A percentile compares a stretch with the other conserved stretches of the same genome.
Evolutionary conservation across 805 yeast species (phyloP).

Genomic region (Sugiyamaella americana): DNA sequence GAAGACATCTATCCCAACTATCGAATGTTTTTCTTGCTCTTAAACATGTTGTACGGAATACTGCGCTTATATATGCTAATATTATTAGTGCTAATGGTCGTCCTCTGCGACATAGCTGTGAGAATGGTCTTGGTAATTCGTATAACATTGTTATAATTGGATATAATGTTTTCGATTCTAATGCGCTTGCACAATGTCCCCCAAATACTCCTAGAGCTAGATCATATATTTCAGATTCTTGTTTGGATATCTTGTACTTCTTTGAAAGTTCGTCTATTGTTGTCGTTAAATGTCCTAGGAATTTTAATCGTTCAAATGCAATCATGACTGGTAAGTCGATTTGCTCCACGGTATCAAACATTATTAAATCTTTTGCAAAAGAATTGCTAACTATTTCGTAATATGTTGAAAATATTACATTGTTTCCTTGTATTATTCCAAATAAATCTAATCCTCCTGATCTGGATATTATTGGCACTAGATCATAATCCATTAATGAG

Average conservation of each 20-base stretch:
- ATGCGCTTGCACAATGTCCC: background rate
- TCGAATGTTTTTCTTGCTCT: background rate
- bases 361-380: background rate
- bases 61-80: conserved; percentile 4
- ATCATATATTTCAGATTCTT: background rate
- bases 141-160: background rate
- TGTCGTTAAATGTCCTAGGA: background rate
- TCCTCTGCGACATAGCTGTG: background rate
- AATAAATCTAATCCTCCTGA: conserved; percentile 3
- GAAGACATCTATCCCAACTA: conserved; percentile 4
- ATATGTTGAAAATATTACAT: background rate
- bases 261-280: background rate
- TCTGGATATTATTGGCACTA: conserved; percentile 3
- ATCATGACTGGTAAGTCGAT: background rate
- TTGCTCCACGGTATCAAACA: background rate
- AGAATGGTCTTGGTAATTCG: background rate
- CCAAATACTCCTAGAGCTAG: background rate
- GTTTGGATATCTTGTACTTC: background rate
- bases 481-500: background rate
- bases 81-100: conserved; percentile 9
- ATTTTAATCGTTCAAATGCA: background rate
- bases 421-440: conserved; percentile 2
- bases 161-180: background rate
- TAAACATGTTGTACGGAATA: conserved; percentile 4
- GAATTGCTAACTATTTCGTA: background rate